A percentile compares a stretch with the other conserved stretches of the same genome.
Conservation (phyloP, 768 basidiomycete genomes). For the Lactarius deliciosus region DNA sequence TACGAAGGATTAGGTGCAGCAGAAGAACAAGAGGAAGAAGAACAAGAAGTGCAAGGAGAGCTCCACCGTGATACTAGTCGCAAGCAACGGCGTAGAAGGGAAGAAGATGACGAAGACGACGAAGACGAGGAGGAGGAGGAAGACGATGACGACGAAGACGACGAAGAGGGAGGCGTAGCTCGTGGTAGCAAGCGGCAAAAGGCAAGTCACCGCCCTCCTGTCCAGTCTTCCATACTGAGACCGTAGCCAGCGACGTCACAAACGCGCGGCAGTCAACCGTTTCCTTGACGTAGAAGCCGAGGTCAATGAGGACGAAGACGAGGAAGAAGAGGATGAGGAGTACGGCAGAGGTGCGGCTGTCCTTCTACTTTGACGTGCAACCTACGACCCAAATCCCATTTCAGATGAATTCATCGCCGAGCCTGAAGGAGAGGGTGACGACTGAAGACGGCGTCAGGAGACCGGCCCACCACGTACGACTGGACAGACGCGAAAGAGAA, state of each 20-base stretch:
- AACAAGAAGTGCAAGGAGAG: conserved; percentile 37
- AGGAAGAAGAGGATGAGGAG: conserved; percentile 85
- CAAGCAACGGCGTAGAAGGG: conserved; percentile 39
- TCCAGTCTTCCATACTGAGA: conserved; percentile 14
- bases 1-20: conserved; percentile 33
- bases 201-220: conserved; percentile 38
- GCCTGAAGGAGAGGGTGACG: conserved; percentile 60
- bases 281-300: conserved; percentile 97
- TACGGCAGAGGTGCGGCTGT: conserved; percentile 45
- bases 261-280: conserved; percentile 61
- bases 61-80: conserved; percentile 34
- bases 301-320: conserved; percentile 96
- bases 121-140: conserved; percentile 43
- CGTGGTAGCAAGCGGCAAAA: conserved; percentile 61
- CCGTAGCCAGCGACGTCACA: conserved; percentile 57
- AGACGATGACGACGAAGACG: conserved; percentile 40
- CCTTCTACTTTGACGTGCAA: conserved; percentile 3
- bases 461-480: conserved; percentile 62
- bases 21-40: conserved; percentile 36
- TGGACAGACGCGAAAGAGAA: conserved; percentile 70
- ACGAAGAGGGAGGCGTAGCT: conserved; percentile 43
- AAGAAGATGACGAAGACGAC: conserved; percentile 46
- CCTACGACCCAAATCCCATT: conserved; percentile 19
- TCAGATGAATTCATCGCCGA: conserved; percentile 72
- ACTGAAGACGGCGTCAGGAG: conserved; percentile 52